Conservation (phyloP, 768 basidiomycete genomes). For the Termitomyces sp. region DNA sequence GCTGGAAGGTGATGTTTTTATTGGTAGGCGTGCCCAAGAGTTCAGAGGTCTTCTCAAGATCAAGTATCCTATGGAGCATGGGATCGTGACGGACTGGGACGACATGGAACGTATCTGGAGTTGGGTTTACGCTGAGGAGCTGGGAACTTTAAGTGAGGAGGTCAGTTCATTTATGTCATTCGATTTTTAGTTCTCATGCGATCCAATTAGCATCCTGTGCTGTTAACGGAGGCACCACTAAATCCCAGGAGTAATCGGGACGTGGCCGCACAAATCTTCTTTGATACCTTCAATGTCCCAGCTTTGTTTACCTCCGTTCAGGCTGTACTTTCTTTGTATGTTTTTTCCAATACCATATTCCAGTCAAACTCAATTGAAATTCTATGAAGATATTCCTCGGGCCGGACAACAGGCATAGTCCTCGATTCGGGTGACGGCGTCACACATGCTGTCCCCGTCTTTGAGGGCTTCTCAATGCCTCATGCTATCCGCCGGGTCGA, state of each 20-base stretch:
- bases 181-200: slow-evolving; percentile 16
- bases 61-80: slow-evolving; percentile 99
- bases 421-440: slow-evolving; percentile 99
- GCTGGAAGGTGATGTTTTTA: slow-evolving; percentile 94
- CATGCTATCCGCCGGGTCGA: slow-evolving; percentile 96
- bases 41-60: slow-evolving; percentile 94
- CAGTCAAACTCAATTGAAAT: slow-evolving; percentile 11
- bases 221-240: slow-evolving; percentile 95
- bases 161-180: slow-evolving; percentile 39
- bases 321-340: slow-evolving; percentile 93
- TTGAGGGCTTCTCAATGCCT: slow-evolving; percentile 99
- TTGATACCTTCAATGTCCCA: slow-evolving; percentile 99
- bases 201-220: slow-evolving; percentile 85
- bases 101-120: slow-evolving; percentile 99
- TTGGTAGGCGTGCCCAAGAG: slow-evolving; percentile 93
- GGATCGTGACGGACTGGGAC: slow-evolving; percentile 99
- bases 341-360: slow-evolving; percentile 15
- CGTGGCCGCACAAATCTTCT: slow-evolving; percentile 97
- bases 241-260: slow-evolving; percentile 97
- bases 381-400: slow-evolving; percentile 87
- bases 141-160: slow-evolving; percentile 96
- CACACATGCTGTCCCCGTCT: slow-evolving; percentile 97
- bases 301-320: slow-evolving; percentile 96
- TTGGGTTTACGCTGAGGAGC: slow-evolving; percentile 95
- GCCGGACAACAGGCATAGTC: slow-evolving; percentile 98